These are phyloP conservation scores for Apiosordaria backusii DNA, from an alignment of 495 filamentous ascomycete species.

Conservation along the genomic window DNA sequence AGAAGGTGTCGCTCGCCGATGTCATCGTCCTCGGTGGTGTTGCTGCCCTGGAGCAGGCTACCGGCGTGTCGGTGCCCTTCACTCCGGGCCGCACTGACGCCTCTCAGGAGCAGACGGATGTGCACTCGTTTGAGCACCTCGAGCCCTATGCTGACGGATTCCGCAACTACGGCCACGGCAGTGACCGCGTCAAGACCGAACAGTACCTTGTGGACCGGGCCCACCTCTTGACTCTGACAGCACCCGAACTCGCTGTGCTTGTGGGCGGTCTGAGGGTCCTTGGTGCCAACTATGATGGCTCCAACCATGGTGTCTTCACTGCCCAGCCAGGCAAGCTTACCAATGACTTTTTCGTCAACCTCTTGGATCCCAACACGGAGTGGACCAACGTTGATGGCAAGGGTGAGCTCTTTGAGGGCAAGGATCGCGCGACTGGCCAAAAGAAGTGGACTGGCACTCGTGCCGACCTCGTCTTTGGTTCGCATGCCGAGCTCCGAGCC, in stretches of 20 bases:
- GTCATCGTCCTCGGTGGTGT: conserved; percentile 67
- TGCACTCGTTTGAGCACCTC: conserved; percentile 57
- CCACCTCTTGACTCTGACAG: conserved; percentile 61
- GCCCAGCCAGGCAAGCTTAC: conserved; percentile 59
- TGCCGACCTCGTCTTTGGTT: conserved; percentile 66
- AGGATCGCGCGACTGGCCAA: conserved; percentile 61
- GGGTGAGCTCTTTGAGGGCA: conserved; percentile 57
- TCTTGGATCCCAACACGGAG: conserved; percentile 60
- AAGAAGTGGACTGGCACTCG: conserved; percentile 67
- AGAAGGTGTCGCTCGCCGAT: conserved; percentile 69
- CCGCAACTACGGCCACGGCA: conserved; percentile 67
- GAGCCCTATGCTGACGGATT: conserved; percentile 64
- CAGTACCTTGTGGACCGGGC: conserved; percentile 66
- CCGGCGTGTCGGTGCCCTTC: conserved; percentile 43
- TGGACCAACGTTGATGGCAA: conserved; percentile 53
- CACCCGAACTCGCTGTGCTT: conserved; percentile 64
- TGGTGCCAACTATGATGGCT: conserved; percentile 64
- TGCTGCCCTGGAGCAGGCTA: conserved; percentile 69
- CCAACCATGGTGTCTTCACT: conserved; percentile 59
- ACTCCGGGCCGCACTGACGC: conserved; percentile 49
- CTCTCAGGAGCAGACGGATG: conserved; percentile 61
- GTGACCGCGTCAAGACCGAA: conserved; percentile 56
- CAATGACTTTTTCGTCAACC: conserved; percentile 74
- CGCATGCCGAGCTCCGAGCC: conserved; percentile 67
- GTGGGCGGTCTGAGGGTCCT: conserved; percentile 64